Evolutionary conservation across 768 basidiomycete genomes (phyloP).

Genomic region (Boletus speciosus): DNA sequence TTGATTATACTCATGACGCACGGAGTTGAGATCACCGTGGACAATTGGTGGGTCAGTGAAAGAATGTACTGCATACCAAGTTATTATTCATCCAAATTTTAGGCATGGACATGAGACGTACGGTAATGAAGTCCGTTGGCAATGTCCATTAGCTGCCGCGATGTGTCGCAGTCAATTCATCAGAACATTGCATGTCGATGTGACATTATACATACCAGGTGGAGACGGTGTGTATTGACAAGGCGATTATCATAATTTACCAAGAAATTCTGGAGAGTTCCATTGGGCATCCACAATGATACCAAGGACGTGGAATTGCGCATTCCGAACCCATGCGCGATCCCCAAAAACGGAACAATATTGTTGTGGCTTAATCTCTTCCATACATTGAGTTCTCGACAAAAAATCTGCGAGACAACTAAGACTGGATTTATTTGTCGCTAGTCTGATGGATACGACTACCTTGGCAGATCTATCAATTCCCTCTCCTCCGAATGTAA

Average conservation of each 20-base stretch:
- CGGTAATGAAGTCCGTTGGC: conserved; percentile 13
- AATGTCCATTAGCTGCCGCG: conserved; percentile 10
- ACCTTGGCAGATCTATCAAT: background rate
- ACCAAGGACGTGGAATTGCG: conserved; percentile 22
- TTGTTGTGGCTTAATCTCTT: conserved; percentile 19
- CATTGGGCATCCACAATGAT: conserved; percentile 29
- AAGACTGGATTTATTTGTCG: background rate
- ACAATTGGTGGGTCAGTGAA: background rate
- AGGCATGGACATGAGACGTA: background rate
- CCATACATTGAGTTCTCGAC: conserved; percentile 25
- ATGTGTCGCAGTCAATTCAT: background rate
- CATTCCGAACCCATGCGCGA: conserved; percentile 24
- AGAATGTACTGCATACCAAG: conserved; percentile 5
- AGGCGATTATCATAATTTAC: background rate
- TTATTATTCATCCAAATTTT: background rate
- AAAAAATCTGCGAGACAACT: conserved; percentile 6
- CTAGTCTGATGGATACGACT: background rate
- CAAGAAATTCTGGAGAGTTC: conserved; percentile 22
- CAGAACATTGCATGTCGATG: background rate
- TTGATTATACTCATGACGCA: background rate
- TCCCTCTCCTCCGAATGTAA: conserved; percentile 4
- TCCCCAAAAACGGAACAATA: conserved; percentile 25
- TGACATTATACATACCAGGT: background rate
- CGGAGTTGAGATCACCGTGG: conserved; percentile 13
- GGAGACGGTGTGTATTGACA: background rate